Conservation (phyloP, 768 basidiomycete species). For the Phaffia tasmanica region DNA sequence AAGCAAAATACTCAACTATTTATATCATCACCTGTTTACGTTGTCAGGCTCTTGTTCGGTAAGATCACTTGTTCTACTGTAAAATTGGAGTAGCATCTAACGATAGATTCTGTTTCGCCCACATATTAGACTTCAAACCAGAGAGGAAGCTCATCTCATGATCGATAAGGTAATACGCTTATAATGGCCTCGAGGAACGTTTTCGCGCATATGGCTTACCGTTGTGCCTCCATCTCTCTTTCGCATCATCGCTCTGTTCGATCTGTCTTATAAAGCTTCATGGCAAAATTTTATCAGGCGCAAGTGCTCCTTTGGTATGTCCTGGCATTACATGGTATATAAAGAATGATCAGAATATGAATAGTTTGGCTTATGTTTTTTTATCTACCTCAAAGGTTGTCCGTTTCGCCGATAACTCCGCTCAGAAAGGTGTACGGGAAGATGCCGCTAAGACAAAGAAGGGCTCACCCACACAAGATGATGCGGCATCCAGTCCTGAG, state of each 20-base stretch:
- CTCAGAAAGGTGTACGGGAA: slow-evolving; percentile 22
- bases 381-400: slow-evolving; percentile 1
- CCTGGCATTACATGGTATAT: not conserved
- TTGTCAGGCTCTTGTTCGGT: too few relatives aligned
- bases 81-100: too few relatives aligned
- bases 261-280: slow-evolving; percentile 1
- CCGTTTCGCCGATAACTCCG: slow-evolving; percentile 15
- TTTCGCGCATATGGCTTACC: too few relatives aligned
- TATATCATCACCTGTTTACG: not conserved
- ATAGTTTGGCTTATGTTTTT: not conserved
- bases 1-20: not conserved
- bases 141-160: slow-evolving; percentile 21
- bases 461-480: not conserved
- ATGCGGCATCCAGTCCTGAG: not conserved
- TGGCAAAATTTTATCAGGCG: slow-evolving; percentile 15
- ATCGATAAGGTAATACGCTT: slow-evolving; percentile 5
- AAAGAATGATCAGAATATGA: not conserved
- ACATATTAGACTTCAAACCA: slow-evolving; percentile 15
- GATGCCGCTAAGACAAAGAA: slow-evolving; percentile 19
- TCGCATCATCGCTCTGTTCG: too few relatives aligned
- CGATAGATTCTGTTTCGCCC: not conserved
- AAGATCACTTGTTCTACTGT: too few relatives aligned
- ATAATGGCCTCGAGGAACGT: too few relatives aligned
- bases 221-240: too few relatives aligned
- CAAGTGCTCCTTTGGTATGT: slow-evolving; percentile 13